Evolutionary conservation across 192 early-diverging fungal species (phyloP).

Genomic region (Coemansia sp.): DNA sequence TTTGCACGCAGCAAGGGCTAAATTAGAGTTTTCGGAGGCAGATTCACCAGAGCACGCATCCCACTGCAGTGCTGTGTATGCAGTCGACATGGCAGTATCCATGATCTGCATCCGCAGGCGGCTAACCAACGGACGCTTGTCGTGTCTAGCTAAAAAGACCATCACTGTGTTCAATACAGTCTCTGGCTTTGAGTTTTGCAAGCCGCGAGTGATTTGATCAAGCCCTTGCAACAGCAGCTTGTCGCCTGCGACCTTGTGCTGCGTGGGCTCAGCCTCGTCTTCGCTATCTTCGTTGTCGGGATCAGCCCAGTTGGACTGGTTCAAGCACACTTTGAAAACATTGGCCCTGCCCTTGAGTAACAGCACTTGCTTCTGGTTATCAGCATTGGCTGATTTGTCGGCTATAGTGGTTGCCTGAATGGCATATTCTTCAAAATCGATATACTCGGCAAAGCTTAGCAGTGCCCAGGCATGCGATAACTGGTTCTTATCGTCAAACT

Average conservation of each 20-base stretch:
- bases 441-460: conserved; percentile 28
- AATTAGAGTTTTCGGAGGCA: neutral
- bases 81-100: conserved; percentile 19
- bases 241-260: neutral
- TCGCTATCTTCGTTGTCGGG: conserved; percentile 13
- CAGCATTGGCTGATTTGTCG: neutral
- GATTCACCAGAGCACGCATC: neutral
- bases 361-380: conserved; percentile 1
- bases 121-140: conserved; percentile 14
- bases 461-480: conserved; percentile 25
- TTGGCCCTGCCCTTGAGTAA: conserved; percentile 23
- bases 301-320: conserved; percentile 34
- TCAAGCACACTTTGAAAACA: conserved; percentile 26
- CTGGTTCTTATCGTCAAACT: conserved; percentile 29
- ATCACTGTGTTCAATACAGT: conserved; percentile 12
- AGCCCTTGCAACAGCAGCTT: conserved; percentile 18
- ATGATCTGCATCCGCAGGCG: conserved; percentile 14
- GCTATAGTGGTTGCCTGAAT: conserved; percentile 11
- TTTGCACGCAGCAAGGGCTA: conserved; percentile 18
- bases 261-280: conserved; percentile 9
- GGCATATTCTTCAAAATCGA: conserved; percentile 28
- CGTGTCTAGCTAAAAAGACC: conserved; percentile 14
- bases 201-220: conserved; percentile 14
- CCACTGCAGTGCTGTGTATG: conserved; percentile 18
- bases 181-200: neutral